Base-by-base conservation (phyloP, 768 basidiomycete species). In the Artomyces pyxidatus region DNA sequence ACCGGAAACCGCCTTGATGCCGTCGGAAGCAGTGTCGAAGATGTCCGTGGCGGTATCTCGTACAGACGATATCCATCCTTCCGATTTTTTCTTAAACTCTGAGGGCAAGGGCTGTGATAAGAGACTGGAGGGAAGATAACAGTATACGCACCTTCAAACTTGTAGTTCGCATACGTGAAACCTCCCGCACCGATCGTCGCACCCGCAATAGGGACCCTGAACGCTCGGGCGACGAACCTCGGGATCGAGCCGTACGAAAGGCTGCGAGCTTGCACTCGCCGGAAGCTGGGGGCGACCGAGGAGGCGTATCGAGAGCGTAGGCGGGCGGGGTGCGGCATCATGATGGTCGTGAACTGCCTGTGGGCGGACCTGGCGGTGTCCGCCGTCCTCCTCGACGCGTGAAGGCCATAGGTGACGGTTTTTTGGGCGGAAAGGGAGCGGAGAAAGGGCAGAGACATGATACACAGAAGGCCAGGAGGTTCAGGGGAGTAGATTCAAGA, bases 161-260 rank as follows among this genome's bases (percentile, higher is more conserved):
- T 93, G 72, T 95, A 95, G 64, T 95, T 93, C 19, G 92, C 94
- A 67, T 96, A 98, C 4, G 89, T 90, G 49, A 95, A 70, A 0
- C 90, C 85, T 9, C 94, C 94, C 0, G 87, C 93, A 4, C 94
- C 94, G 22, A 94, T 78, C 1, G 90, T 90, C 29, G 83, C 86
- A 6, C 87, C 91, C 14, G 90, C 92, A 51, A 91, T 76, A 23
- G 93, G 93, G 1, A 96, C 81, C 44, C 86, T 74, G 60, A 96
- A 92, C 0, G 92, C 92, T 39, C 90, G 76, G 0, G 85, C 81
- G 39, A 95, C 79, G 55, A 95, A 88, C 55, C 82, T 73, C n/a
- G 93, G 93, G 52, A 96, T 85, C 9, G 90, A 85, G 4, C 83
- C 75, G 64, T 95, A 95, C 6, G 91, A 94, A 25, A 91, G 71